Conservation (phyloP, 2,329 filamentous ascomycete species). For the Dryadomyces quercus-mongolicae region DNA sequence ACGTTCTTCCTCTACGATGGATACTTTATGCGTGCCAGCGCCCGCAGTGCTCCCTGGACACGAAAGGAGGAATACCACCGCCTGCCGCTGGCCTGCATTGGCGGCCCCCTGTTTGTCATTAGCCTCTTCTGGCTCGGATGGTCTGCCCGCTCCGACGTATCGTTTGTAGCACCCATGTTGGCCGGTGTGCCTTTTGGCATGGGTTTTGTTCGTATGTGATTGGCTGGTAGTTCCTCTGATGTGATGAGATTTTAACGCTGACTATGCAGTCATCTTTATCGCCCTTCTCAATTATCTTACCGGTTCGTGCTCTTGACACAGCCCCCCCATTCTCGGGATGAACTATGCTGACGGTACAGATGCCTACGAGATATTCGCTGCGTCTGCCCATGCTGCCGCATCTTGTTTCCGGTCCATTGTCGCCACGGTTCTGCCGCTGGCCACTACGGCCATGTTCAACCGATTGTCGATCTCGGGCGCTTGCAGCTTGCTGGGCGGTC, state of each 20-base stretch:
- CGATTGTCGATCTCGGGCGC: slow-evolving; percentile 34
- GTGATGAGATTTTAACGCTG: background rate
- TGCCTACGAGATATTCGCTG: slow-evolving; percentile 54
- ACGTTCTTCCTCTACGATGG: slow-evolving; percentile 56
- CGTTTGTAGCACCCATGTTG: slow-evolving; percentile 44
- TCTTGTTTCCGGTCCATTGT: slow-evolving; percentile 36
- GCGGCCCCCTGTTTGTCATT: slow-evolving; percentile 49
- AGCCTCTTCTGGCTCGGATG: slow-evolving; percentile 52
- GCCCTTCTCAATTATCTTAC: slow-evolving; percentile 30
- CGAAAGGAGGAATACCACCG: slow-evolving; percentile 53
- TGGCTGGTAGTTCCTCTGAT: background rate
- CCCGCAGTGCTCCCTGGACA: slow-evolving; percentile 41
- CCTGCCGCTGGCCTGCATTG: slow-evolving; percentile 58
- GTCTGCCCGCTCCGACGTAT: slow-evolving; percentile 33
- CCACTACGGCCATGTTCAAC: slow-evolving; percentile 36
- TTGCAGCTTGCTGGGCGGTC: slow-evolving; percentile 38
- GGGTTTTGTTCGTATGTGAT: slow-evolving; percentile 37
- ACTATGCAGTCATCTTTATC: slow-evolving; percentile 38
- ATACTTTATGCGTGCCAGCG: slow-evolving; percentile 40
- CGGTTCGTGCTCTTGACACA: background rate
- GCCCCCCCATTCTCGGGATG: background rate
- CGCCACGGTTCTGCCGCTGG: slow-evolving; percentile 45
- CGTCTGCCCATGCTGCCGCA: slow-evolving; percentile 40
- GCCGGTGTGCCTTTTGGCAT: slow-evolving; percentile 50
- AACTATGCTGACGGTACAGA: slow-evolving; percentile 21